A percentile compares a stretch with the other conserved stretches of the same genome.
These are phyloP conservation scores for Phialocephala sp. DNA, from an alignment of 2,329 filamentous ascomycete genomes.

Conservation along the genomic window DNA sequence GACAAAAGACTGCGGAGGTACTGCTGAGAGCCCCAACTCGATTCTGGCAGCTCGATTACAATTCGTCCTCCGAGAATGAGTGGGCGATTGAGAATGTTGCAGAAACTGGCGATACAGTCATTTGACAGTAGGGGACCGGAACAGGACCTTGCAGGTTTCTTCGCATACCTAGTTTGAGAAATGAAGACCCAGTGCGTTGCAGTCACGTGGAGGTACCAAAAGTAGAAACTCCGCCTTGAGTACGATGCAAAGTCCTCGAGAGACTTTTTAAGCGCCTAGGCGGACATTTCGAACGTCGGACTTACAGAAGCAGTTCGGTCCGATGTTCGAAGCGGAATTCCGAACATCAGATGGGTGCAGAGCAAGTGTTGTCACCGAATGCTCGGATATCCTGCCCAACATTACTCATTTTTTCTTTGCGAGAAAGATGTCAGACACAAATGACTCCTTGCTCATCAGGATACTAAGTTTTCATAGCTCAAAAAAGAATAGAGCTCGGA, in stretches of 20 bases:
- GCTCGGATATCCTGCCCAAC: not conserved
- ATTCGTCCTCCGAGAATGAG: not conserved
- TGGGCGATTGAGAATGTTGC: no score
- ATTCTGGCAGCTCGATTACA: not conserved
- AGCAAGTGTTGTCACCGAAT: not conserved
- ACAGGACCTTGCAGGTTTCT: not conserved
- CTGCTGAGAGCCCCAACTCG: not conserved
- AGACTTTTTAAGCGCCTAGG: not conserved
- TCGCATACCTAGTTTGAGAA: not conserved
- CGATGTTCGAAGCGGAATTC: not conserved
- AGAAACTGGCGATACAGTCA: not conserved
- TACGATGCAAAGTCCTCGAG: not conserved
- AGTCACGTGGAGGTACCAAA: not conserved
- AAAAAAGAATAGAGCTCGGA: no score
- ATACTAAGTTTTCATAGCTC: no score
- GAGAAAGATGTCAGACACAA: not conserved
- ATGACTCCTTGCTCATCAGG: not conserved
- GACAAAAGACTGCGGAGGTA: slow-evolving; percentile 1
- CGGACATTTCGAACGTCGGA: not conserved
- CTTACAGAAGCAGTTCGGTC: not conserved
- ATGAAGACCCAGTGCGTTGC: not conserved
- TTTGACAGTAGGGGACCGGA: not conserved
- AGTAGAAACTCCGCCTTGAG: not conserved
- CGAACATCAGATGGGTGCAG: not conserved
- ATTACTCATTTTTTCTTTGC: not conserved